These are phyloP conservation scores for Pseudomassariella vexata DNA, from an alignment of 2,329 filamentous ascomycete species.

Conservation along the genomic window DNA sequence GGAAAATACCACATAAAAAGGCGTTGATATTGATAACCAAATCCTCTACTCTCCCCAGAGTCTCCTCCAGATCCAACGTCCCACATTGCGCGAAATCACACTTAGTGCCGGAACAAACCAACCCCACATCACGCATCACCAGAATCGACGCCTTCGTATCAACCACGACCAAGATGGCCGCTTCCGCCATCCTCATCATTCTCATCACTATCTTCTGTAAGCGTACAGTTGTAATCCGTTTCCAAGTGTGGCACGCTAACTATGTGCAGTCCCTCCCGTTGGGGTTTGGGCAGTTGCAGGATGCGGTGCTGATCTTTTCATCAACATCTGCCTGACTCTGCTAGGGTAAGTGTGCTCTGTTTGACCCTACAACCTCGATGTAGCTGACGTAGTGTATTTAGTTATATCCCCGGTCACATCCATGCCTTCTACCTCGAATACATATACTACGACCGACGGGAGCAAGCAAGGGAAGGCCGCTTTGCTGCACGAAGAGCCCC, in stretches of 20 bases:
- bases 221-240: conserved; percentile 20
- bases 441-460: conserved; percentile 71
- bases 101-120: too few species aligned
- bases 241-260: background rate
- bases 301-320: conserved; percentile 58
- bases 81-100: too few species aligned
- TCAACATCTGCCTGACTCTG: conserved; percentile 63
- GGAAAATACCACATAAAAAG: too few species aligned
- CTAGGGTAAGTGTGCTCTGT: conserved; percentile 43
- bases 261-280: conserved; percentile 53
- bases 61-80: too few species aligned
- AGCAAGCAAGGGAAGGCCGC: conserved; percentile 54
- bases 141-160: too few species aligned
- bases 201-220: conserved; percentile 48
- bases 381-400: conserved; percentile 19
- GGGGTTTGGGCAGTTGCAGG: conserved; percentile 60
- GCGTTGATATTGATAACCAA: too few species aligned
- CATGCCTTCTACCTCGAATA: conserved; percentile 81
- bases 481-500: conserved; percentile 51
- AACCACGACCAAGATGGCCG: conserved; percentile 37
- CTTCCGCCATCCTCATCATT: conserved; percentile 41
- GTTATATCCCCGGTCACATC: conserved; percentile 72
- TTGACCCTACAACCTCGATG: background rate
- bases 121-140: background rate
- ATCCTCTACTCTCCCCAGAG: too few species aligned